Evolutionary conservation across 1,139 yeast genomes (phyloP).

Genomic region (Scheffersomyces insectosa): DNA sequence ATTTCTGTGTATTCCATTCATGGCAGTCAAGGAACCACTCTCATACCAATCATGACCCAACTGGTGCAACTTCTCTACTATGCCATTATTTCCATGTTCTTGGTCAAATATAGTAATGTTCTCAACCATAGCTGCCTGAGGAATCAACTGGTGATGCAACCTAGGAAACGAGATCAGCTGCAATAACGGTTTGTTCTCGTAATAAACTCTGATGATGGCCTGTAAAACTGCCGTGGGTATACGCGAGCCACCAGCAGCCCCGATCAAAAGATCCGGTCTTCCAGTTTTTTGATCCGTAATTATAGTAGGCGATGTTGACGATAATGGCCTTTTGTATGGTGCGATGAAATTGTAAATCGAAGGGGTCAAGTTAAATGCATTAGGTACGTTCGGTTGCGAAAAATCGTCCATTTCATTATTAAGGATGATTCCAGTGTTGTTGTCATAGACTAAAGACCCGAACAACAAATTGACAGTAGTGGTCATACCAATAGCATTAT

Average conservation of each 20-base stretch:
- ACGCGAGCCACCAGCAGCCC: slow-evolving; percentile 94
- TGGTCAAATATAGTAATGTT: slow-evolving; percentile 30
- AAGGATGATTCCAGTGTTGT: slow-evolving; percentile 74
- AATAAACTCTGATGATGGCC: slow-evolving; percentile 67
- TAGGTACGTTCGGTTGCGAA: slow-evolving; percentile 66
- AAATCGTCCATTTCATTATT: slow-evolving; percentile 97
- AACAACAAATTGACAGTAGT: slow-evolving; percentile 86
- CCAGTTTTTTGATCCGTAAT: slow-evolving; percentile 50
- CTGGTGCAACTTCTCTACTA: slow-evolving; percentile 14
- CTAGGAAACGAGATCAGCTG: slow-evolving; percentile 78
- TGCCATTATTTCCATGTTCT: slow-evolving; percentile 19
- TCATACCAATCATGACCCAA: slow-evolving; percentile 33
- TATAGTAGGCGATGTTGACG: slow-evolving; percentile 80
- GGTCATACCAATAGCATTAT: slow-evolving; percentile 81
- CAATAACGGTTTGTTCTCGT: slow-evolving; percentile 57
- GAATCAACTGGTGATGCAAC: slow-evolving; percentile 85
- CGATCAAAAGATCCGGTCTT: slow-evolving; percentile 66
- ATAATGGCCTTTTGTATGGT: slow-evolving; percentile 80
- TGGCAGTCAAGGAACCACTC: slow-evolving; percentile 42
- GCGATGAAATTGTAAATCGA: slow-evolving; percentile 74
- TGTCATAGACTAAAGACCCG: slow-evolving; percentile 83
- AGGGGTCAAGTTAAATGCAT: slow-evolving; percentile 80
- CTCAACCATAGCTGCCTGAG: slow-evolving; percentile 68
- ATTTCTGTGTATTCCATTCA: slow-evolving; percentile 40
- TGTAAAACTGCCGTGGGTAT: slow-evolving; percentile 85